Conservation (phyloP, 1,284 basidiomycete genomes). For the Peniophora sp. region DNA sequence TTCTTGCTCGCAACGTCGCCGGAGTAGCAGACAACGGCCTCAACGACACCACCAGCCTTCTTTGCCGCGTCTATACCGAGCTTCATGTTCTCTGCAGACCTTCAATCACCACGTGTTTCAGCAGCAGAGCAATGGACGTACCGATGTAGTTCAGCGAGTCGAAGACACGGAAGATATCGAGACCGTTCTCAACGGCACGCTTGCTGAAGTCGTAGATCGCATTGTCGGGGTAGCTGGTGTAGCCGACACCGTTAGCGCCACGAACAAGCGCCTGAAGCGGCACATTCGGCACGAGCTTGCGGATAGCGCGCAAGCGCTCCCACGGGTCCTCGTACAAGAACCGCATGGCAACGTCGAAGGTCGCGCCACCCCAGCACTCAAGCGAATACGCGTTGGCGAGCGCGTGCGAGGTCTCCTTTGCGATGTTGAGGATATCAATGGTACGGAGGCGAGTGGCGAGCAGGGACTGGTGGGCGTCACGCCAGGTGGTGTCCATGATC, state of each 20-base stretch:
- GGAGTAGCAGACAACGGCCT: constrained; percentile 98
- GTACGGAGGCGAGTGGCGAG: constrained; percentile 96
- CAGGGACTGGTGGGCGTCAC: constrained; percentile 97
- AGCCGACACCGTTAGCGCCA: constrained; percentile 98
- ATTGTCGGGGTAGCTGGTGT: constrained; percentile 99
- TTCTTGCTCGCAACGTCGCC: constrained; percentile 95
- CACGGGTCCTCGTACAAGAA: constrained; percentile 99
- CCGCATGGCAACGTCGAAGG: constrained; percentile 99
- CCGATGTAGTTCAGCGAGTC: constrained; percentile 98
- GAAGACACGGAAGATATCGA: constrained; percentile 99
- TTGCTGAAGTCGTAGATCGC: constrained; percentile 99
- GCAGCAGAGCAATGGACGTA: constrained; percentile 26
- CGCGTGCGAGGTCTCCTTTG: constrained; percentile 94
- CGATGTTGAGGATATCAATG: constrained; percentile 97
- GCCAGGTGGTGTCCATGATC: constrained; percentile 99
- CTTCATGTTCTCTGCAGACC: constrained; percentile 44
- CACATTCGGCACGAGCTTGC: constrained; percentile 97
- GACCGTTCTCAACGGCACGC: constrained; percentile 97
- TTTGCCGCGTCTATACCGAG: constrained; percentile 98
- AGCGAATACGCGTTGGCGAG: constrained; percentile 94
- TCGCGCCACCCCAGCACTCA: constrained; percentile 99
- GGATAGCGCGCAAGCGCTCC: constrained; percentile 93
- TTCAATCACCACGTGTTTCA: neutral
- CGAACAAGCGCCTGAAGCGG: constrained; percentile 98
- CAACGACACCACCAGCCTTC: constrained; percentile 97